Conservation (phyloP, 306 rosid genomes). For the Lotus japonicus region DNA sequence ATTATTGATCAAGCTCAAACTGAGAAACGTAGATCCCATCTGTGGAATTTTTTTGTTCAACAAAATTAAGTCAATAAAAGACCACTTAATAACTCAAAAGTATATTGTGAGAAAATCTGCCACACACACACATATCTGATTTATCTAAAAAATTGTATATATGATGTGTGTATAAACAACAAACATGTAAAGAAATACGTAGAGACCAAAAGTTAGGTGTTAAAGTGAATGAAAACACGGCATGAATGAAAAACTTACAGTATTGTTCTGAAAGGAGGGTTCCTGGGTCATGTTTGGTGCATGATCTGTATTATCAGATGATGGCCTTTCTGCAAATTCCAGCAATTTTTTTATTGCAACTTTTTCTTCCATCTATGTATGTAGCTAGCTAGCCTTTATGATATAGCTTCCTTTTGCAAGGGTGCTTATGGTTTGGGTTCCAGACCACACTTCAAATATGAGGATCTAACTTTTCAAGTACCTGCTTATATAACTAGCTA, state of each 20-base stretch:
- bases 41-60: background rate
- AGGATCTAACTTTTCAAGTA: background rate
- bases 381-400: too few relatives aligned
- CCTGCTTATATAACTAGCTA: too few relatives aligned
- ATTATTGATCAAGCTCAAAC: slow-evolving; percentile 14
- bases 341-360: slow-evolving; percentile 3
- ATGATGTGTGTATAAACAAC: too few relatives aligned
- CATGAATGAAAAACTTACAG: slow-evolving; percentile 1
- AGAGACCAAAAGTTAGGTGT: too few relatives aligned
- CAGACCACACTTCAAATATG: too few relatives aligned
- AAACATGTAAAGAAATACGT: too few relatives aligned
- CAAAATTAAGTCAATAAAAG: background rate
- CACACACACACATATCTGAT: background rate
- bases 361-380: slow-evolving; percentile 36
- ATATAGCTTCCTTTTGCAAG: too few relatives aligned
- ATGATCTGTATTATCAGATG: background rate
- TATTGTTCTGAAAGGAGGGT: background rate
- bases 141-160: too few relatives aligned
- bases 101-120: background rate
- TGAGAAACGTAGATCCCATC: slow-evolving; percentile 27
- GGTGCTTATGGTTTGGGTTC: too few relatives aligned
- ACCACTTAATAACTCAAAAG: background rate
- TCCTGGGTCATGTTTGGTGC: background rate
- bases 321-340: slow-evolving; percentile 13
- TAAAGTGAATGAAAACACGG: background rate